Base-by-base conservation (phyloP, 352 stramenopile genomes). In the Pythium aquatile region DNA sequence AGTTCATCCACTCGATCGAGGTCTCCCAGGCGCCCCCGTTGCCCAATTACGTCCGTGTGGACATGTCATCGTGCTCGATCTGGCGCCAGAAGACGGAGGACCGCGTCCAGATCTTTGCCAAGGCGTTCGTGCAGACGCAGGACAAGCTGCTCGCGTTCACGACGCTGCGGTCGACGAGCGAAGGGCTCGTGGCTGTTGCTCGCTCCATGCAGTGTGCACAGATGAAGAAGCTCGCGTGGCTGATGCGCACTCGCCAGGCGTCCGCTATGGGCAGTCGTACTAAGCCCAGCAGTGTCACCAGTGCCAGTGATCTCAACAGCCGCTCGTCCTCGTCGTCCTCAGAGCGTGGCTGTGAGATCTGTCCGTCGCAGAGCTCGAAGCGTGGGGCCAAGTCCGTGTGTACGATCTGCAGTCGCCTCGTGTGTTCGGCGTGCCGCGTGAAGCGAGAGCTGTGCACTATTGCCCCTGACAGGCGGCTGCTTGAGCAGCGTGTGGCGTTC, bases 171-270 rank as follows among this genome's bases (percentile, higher is more conserved):
- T 48, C 81, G 1, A 72, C 73, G 56, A 68, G 73, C 17, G 55
- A 83, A 2, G 39, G 61, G 3, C 72, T 90, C 62, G 65, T 73
- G 44, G 67, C 74, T 13, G 65, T 63, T 0, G 72, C 66, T 1
- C 63, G 55, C 5, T 63, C 73, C 26, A 68, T 87, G 40, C 54
- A 83, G 16, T 91, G 79, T 61, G 75, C 73, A 7, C 76, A 78
- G n/a, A 86, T 87, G 78, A 83, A 83, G 48, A 91, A 89, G 58
- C 78, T 89, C 16, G 60, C 77, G 60, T 90, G 81, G 46, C 46
- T 53, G 0, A 30, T 84, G 65, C 65, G 47, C 54, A 53, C 46
- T 8, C 46, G 46, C 24, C 20, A 53, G 46, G 46, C 46, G 10
- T 33, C 46, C 9, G 9, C 46, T 6, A 33, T 17, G 11, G 9